Evolutionary conservation across 805 yeast genomes (phyloP).

Genomic region (Candida lessepsii): DNA sequence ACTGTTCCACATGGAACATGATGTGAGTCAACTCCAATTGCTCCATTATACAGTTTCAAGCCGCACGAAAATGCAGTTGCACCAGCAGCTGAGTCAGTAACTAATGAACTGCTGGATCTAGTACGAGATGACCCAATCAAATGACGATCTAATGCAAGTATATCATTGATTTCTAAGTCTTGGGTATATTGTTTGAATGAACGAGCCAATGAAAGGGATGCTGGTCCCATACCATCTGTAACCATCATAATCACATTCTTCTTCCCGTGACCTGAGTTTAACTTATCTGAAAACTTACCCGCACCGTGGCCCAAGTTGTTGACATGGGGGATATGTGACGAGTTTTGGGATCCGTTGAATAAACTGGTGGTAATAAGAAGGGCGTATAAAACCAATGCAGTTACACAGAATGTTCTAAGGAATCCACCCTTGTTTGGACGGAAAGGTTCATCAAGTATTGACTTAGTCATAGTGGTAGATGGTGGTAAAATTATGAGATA

Average conservation of each 20-base stretch:
- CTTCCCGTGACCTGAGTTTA: constrained; percentile 30
- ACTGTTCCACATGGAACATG: constrained; percentile 79
- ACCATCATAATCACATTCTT: constrained; percentile 83
- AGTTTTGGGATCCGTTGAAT: not conserved
- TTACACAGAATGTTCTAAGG: constrained; percentile 1
- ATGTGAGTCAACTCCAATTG: constrained; percentile 75
- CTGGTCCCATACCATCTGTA: constrained; percentile 94
- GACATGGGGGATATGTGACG: not conserved
- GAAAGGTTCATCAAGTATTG: constrained; percentile 8
- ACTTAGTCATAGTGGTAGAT: constrained; percentile 1
- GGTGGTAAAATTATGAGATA: not conserved
- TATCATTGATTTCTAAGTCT: constrained; percentile 51
- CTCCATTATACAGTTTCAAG: constrained; percentile 79
- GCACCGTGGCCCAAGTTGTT: not conserved
- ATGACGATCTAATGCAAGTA: constrained; percentile 61
- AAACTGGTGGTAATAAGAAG: constrained; percentile 3
- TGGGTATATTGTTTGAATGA: constrained; percentile 65
- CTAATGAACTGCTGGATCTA: constrained; percentile 69
- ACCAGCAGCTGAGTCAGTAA: constrained; percentile 95
- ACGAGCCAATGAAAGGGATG: constrained; percentile 75
- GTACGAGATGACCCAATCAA: constrained; percentile 84
- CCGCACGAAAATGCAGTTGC: constrained; percentile 92
- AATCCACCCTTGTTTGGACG: not conserved
- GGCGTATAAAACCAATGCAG: constrained; percentile 3
- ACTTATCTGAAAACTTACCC: no score